Evolutionary conservation across 805 yeast genomes (phyloP), one percentile per base, ranked within the genome.

Genomic region (Kuraishia capsulata): DNA sequence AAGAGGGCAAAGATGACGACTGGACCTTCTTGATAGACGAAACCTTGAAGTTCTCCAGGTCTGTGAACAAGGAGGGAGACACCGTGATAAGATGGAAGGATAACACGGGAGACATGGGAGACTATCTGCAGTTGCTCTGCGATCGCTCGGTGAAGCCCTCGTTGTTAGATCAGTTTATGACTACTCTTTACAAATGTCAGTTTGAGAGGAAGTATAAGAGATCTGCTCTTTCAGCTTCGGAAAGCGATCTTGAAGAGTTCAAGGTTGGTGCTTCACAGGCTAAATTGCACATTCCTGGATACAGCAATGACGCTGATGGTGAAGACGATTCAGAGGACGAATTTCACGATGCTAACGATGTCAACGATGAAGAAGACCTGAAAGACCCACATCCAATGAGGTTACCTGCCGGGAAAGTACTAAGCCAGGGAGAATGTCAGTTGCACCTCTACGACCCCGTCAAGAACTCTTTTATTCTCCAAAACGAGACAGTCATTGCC

Each of bases 31-130:
- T 78, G 24, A 70, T 92, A 23, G 76, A 75, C 45, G 76, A 74
- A 42, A 71, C 71, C 3, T 61, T 90, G 40, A 62, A 69, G 30
- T 64, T 89, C 36, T 67, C 75, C 42, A 67, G 72, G 40, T 65
- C 65, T 41, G 65, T 71, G 40, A 70, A 71, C 38, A 57, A 64
- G 30, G 73, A 75, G 28, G 83, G 80, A 1, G 62, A 70, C 3
- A 61, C 67, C 30, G 76, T 79, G 2, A 70, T 90, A 20, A 65
- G 81, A 0, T 90, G 97, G 97, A 67, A 62, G 11, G 96, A 92
- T 55, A 53, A 76, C 28, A 78, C 77, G 33, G 96, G 96, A n/a
- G 96, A 89, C 50, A 67, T 69, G 4, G 96, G 87, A 19, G 97
- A 89, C 51, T 62, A 67, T 44, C 87, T 81, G 57, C 95, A 88